A percentile compares a stretch with the other conserved stretches of the same genome.
Conservation (phyloP, 306 rosid genomes). For the Lathyrus oleraceus region DNA sequence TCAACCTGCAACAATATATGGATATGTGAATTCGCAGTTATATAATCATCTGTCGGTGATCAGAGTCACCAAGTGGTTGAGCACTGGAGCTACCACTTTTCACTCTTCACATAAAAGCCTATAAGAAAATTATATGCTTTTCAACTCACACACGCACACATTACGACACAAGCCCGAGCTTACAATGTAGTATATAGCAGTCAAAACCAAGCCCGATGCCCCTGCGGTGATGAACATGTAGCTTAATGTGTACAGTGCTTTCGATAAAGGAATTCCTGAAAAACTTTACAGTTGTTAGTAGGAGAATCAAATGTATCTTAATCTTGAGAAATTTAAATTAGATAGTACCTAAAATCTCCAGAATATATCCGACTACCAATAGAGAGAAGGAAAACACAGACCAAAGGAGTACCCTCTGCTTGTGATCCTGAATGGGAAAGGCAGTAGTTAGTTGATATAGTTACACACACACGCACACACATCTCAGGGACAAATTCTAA, state of each 20-base stretch:
- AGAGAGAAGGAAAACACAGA: slow-evolving; percentile 53
- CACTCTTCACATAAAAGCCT: background rate
- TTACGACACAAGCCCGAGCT: slow-evolving; percentile 35
- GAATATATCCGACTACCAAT: slow-evolving; percentile 52
- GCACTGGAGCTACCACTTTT: background rate
- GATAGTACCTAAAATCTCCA: slow-evolving; percentile 62
- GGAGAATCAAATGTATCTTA: slow-evolving; percentile 16
- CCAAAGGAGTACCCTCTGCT: slow-evolving; percentile 60
- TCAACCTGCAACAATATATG: slow-evolving; percentile 58
- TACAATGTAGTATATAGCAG: slow-evolving; percentile 60
- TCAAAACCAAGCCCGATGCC: slow-evolving; percentile 69
- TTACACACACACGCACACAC: background rate
- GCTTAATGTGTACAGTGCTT: slow-evolving; percentile 77
- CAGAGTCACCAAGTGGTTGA: background rate
- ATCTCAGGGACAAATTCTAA: slow-evolving; percentile 20
- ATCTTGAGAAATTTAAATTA: slow-evolving; percentile 13
- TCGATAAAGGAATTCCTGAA: slow-evolving; percentile 75
- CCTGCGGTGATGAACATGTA: slow-evolving; percentile 73
- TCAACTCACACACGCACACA: background rate
- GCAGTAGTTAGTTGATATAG: slow-evolving; percentile 6
- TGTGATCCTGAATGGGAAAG: slow-evolving; percentile 55
- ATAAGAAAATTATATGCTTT: background rate
- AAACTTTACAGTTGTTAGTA: slow-evolving; percentile 34
- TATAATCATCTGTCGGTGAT: slow-evolving; percentile 16
- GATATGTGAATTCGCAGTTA: slow-evolving; percentile 26